Conservation (phyloP, 2,329 filamentous ascomycete genomes). For the Verticillium dahliae region DNA sequence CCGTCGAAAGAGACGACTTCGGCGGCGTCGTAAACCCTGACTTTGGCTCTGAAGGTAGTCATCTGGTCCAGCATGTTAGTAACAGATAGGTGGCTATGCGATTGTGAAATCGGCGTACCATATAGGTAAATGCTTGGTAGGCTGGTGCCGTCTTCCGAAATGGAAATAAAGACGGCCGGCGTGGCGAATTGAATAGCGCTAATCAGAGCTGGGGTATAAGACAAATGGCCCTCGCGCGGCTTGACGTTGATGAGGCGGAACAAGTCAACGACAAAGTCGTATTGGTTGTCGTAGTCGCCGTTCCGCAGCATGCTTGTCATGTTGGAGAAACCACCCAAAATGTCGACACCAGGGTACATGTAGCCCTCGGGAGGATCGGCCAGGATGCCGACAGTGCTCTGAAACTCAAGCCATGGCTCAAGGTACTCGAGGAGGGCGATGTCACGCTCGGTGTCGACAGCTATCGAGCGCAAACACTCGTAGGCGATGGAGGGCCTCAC, state of each 20-base stretch:
- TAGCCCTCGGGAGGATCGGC: slow-evolving; percentile 12
- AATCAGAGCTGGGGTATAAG: slow-evolving; percentile 4
- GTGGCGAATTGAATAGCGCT: slow-evolving; percentile 6
- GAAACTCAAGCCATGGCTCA: slow-evolving; percentile 12
- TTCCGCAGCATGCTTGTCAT: slow-evolving; percentile 9
- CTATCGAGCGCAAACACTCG: slow-evolving; percentile 12
- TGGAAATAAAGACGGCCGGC: slow-evolving; percentile 9
- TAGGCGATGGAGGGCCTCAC: slow-evolving; percentile 12
- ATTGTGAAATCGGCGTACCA: background rate
- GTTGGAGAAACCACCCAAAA: slow-evolving; percentile 12
- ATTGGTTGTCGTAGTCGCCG: slow-evolving; percentile 10
- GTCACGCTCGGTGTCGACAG: slow-evolving; percentile 9
- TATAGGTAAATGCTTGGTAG: slow-evolving; percentile 9
- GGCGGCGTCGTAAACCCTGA: slow-evolving; percentile 4
- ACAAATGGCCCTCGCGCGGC: slow-evolving; percentile 11
- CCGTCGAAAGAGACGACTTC: slow-evolving; percentile 5
- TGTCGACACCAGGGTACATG: slow-evolving; percentile 13
- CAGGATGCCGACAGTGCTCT: slow-evolving; percentile 14
- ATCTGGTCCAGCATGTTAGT: background rate
- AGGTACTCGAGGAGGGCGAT: slow-evolving; percentile 11
- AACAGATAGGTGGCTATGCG: background rate
- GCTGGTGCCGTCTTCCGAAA: slow-evolving; percentile 10
- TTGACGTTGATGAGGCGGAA: slow-evolving; percentile 10
- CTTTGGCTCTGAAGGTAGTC: slow-evolving; percentile 6
- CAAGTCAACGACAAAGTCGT: slow-evolving; percentile 12